Base-by-base conservation (phyloP, 2,329 filamentous ascomycete species). In the Graphiopsis chlorocephala region DNA sequence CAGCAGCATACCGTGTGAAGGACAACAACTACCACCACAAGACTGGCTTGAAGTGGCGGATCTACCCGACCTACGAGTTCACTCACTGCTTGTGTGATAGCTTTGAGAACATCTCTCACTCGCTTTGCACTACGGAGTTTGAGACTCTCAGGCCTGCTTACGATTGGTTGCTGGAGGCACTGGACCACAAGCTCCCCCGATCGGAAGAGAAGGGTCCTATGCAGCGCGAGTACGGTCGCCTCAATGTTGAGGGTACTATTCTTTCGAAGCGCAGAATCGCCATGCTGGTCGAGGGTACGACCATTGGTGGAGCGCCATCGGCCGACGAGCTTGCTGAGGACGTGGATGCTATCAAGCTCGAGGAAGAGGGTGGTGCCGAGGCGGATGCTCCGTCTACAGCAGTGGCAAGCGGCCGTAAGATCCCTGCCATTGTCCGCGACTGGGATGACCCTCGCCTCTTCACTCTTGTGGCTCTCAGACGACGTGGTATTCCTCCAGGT, bases 41-140 rank as follows among this genome's bases (percentile, higher is more conserved):
- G 38, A 96, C 93, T 0, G 92, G 91, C 31, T 82, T 86, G 68
- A 88, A 90, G 74, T 98, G 93, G 93, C 90, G 88, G 77, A 96
- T 97, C 68, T 97, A 97, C 76, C 95, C 95, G 0, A 96, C 94
- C 0, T 97, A 97, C 74, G 93, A 97, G 76, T 96, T 96, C 75
- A 77, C 75, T 10, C 92, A 96, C 80, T 96, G 91, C 77, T 82
- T 97, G 25, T 94, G 91, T 72, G 95, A 98, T 83, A 93, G 91
- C 70, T 92, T 97, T 69, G 95, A 99, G 78, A 86, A 86, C 20
- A 96, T 98, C 72, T 93, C 93, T 0, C 94, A 97, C 80, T 94
- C 90, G 15, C 83, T 98, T 23, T 98, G 94, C 76, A 98, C 95
- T 0, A 94, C 91, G 1, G 95, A 98, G 76, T 97, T 98, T 72